Base-by-base conservation (phyloP, 2,329 filamentous ascomycete species). In the Golovinomyces cichoracearum region DNA sequence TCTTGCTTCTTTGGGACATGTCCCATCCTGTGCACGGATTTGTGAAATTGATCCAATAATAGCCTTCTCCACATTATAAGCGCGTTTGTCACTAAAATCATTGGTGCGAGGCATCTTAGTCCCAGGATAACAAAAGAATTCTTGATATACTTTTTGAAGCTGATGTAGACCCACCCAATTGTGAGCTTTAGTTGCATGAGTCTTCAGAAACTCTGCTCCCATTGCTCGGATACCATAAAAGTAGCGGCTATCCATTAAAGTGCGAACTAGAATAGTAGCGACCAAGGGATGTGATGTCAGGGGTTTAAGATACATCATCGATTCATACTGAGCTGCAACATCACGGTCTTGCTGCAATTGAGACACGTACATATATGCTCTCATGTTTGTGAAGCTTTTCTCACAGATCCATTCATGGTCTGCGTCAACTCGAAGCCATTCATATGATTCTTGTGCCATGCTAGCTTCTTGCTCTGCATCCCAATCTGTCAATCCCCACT, bases 381-480 rank as follows among this genome's bases (percentile, higher is more conserved):
- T 84, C 71, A 94, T 84, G 53, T 78, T 79, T 10, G 72, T 69
- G 45, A 80, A 66, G 52, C 80, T 78, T 63, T 93, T 82, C 55
- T 79, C 79, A 63, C 82, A 90, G 50, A 94, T 78, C 90, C 90
- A 98, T 62, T 98, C 90, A 56, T 95, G 95, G 63, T 98, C 92
- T 15, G 88, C 86, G 62, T 98, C 90, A 65, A 95, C 82, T 19
- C 90, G 80, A 56, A 98, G 93, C 90, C 92, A 98, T 62, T 98
- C 90, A 58, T 94, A 98, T 0, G 84, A 93, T 61, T 98, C 90
- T 54, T 85, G 77, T 50, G 90, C 84, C 86, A 98, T 95, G 57
- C 77, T 78, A 31, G 80, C 73, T 63, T 95, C 86, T 15, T 88
- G 83, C 49, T 92, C 83, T 51, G 80, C 74, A 45, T 82, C 79